Conservation (phyloP, 2,329 filamentous ascomycete genomes). For the Fusarium hainanense region DNA sequence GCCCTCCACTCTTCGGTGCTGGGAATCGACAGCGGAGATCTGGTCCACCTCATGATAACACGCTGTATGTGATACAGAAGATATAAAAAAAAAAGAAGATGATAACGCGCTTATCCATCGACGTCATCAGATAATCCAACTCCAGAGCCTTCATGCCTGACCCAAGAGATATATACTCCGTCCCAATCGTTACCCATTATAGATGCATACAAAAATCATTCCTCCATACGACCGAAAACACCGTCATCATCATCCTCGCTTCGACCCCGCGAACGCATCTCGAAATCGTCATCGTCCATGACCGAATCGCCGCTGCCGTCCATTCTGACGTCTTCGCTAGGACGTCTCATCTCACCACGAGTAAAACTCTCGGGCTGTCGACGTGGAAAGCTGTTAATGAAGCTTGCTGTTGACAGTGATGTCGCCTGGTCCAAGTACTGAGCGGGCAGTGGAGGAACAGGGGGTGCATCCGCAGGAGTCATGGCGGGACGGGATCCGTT, state of each 20-base stretch:
- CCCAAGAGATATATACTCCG: slow-evolving; percentile 46
- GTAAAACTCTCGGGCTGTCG: slow-evolving; percentile 74
- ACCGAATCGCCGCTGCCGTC: slow-evolving; percentile 73
- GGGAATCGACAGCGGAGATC: slow-evolving; percentile 71
- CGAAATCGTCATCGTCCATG: slow-evolving; percentile 74
- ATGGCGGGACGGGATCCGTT: slow-evolving; percentile 72
- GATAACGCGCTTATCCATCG: slow-evolving; percentile 53
- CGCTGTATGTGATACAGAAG: slow-evolving; percentile 62
- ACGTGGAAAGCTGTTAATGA: slow-evolving; percentile 71
- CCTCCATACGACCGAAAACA: slow-evolving; percentile 96
- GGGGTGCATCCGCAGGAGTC: slow-evolving; percentile 79
- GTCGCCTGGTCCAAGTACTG: slow-evolving; percentile 76
- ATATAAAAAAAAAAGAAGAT: slow-evolving; percentile 58
- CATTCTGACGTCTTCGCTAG: slow-evolving; percentile 72
- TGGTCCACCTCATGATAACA: slow-evolving; percentile 61
- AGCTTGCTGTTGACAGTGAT: slow-evolving; percentile 68
- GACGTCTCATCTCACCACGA: slow-evolving; percentile 64
- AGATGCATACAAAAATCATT: slow-evolving; percentile 62
- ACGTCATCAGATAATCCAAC: slow-evolving; percentile 51
- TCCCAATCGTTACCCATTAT: slow-evolving; percentile 42
- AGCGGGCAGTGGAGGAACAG: slow-evolving; percentile 86
- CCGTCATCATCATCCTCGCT: slow-evolving; percentile 94
- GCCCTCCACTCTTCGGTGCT: slow-evolving; percentile 75
- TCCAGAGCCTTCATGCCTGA: slow-evolving; percentile 48
- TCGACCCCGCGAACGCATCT: slow-evolving; percentile 68